A percentile compares a stretch with the other conserved stretches of the same genome.
These are phyloP conservation scores for Alternaria novae-zelandiae DNA, from an alignment of 2,329 filamentous ascomycete genomes.

Conservation along the genomic window DNA sequence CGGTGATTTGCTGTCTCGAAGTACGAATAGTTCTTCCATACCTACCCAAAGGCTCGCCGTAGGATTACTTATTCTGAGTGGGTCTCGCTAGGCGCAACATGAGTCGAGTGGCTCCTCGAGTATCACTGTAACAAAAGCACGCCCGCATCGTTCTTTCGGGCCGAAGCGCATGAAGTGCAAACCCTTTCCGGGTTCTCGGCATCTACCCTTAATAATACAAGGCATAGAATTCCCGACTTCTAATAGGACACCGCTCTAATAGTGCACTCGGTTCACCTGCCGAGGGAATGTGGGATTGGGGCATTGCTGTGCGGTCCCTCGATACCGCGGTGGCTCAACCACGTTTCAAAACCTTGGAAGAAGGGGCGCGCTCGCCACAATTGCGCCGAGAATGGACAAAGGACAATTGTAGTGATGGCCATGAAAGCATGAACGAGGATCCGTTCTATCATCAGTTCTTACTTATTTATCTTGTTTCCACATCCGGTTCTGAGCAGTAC, in stretches of 20 bases:
- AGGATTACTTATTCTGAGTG: background rate
- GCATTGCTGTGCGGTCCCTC: background rate
- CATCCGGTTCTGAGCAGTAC: background rate
- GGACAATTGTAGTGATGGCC: background rate
- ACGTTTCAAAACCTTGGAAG: background rate
- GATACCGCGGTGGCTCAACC: background rate
- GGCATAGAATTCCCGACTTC: background rate
- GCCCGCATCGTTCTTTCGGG: slow-evolving; percentile 3
- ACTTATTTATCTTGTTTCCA: background rate
- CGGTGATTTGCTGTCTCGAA: slow-evolving; percentile 6
- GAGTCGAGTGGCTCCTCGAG: background rate
- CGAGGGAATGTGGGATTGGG: background rate
- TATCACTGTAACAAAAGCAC: background rate
- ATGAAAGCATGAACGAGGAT: background rate
- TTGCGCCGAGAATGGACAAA: background rate
- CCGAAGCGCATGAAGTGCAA: slow-evolving; percentile 12
- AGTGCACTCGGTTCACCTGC: background rate
- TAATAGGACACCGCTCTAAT: background rate
- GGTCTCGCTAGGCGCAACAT: background rate
- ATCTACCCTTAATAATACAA: background rate
- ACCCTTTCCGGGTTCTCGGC: background rate
- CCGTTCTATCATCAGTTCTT: background rate
- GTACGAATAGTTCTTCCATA: background rate
- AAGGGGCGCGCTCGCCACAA: background rate
- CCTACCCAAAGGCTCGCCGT: background rate